Evolutionary conservation across 2,329 filamentous ascomycete genomes (phyloP).

Genomic region (Penicillium sclerotigenum): DNA sequence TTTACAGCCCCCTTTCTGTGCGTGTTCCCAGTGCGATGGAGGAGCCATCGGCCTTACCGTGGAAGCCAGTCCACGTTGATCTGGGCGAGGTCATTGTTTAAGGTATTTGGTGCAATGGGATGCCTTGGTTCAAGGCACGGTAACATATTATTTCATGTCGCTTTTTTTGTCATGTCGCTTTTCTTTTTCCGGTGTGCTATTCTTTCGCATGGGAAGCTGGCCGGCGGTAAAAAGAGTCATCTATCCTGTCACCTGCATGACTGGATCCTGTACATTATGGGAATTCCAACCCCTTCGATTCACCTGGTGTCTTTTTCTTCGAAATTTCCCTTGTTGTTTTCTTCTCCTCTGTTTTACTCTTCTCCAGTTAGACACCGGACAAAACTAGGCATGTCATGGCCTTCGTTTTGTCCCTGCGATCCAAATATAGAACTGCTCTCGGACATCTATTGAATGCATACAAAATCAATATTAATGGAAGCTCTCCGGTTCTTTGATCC

Average conservation of each 20-base stretch:
- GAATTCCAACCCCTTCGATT: slow-evolving; percentile 34
- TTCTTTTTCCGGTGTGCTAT: slow-evolving; percentile 27
- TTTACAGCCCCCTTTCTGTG: slow-evolving; percentile 75
- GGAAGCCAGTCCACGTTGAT: slow-evolving; percentile 67
- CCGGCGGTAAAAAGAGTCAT: slow-evolving; percentile 21
- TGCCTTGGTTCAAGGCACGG: slow-evolving; percentile 8
- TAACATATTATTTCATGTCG: slow-evolving; percentile 23
- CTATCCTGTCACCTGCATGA: slow-evolving; percentile 29
- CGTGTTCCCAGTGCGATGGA: slow-evolving; percentile 69
- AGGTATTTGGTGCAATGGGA: slow-evolving; percentile 19
- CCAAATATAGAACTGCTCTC: slow-evolving; percentile 17
- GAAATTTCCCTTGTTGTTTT: slow-evolving; percentile 15
- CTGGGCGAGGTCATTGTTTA: slow-evolving; percentile 65
- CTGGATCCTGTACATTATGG: slow-evolving; percentile 42
- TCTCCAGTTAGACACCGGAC: slow-evolving; percentile 16
- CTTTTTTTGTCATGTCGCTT: slow-evolving; percentile 24
- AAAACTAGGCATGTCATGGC: slow-evolving; percentile 8
- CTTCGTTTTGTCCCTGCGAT: slow-evolving; percentile 10
- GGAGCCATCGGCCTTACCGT: slow-evolving; percentile 57
- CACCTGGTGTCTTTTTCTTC: slow-evolving; percentile 31
- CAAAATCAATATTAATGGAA: slow-evolving; percentile 15
- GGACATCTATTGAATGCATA: slow-evolving; percentile 21
- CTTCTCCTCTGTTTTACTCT: slow-evolving; percentile 12
- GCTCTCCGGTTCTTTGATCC: background rate
- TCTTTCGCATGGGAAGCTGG: slow-evolving; percentile 27